Evolutionary conservation across 192 early-diverging fungal genomes (phyloP), one percentile per base, ranked within the genome.

Genomic region (Obelidium mucronatum): DNA sequence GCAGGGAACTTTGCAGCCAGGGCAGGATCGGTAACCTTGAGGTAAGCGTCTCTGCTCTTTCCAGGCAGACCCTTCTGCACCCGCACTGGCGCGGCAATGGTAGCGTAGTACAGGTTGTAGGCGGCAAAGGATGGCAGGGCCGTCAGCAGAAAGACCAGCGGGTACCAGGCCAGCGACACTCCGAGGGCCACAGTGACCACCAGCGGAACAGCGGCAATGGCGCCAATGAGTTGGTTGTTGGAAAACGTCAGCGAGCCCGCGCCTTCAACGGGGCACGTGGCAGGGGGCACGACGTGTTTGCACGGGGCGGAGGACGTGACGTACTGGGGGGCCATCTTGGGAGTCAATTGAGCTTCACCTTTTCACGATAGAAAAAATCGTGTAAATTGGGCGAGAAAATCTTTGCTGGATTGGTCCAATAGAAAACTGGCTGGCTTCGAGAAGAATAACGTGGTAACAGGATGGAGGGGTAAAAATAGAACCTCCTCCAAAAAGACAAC

Each of bases 171-270:
- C 35, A 92, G 75, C 13, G 91, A 79, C 62, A 92, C 84, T 63
- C 91, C 90, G 69, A 94, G 80, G 31, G 88, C 17, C 61, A 92
- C 78, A 82, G 86, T 86, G 44, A 95, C 61, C 44, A 89, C 37
- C 40, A 90, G 82, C 1, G 97, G 96, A 34, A 91, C 80, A 48
- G 84, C 90, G 52, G 84, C 65, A 30, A 93, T 86, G 37, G 86
- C 78, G 28, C 77, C 86, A 67, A 87, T 81, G 61, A 97, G 83
- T 35, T 91, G 74, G 54, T 83, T 80, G 85, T 90, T 93, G 87
- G 89, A 93, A 83, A 93, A 97, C 55, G 89, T 88, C 76, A 90
- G 89, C 75, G 90, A 92, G 48, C 96, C 95, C 26, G 91, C 92
- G 77, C 95, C 92, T 81, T 99, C 95, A 63, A 92, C 92, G 48